A percentile compares a stretch with the other conserved stretches of the same genome.
phyloP scores from a whole-genome alignment of 2,329 filamentous ascomycete species.

The Penicillium sp. region DNA sequence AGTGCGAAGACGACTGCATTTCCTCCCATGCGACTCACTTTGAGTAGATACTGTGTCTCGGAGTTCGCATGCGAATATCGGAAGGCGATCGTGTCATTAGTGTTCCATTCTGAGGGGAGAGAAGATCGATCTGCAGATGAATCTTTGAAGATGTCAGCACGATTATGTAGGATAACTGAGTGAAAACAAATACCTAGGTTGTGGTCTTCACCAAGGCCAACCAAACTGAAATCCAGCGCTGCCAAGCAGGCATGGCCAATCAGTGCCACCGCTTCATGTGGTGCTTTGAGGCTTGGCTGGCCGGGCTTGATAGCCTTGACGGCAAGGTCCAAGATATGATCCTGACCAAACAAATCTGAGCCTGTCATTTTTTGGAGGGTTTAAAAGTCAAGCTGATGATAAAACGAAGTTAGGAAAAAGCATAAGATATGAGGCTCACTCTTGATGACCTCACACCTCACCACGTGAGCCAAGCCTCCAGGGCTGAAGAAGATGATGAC shows the following conservation, averaged over 20 bases:
- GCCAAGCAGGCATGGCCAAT: slow-evolving; percentile 82
- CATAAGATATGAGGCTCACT: background rate
- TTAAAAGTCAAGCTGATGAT: background rate
- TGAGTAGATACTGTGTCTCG: slow-evolving; percentile 79
- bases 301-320: slow-evolving; percentile 32
- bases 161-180: background rate
- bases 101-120: slow-evolving; percentile 80
- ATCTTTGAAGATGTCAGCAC: slow-evolving; percentile 21
- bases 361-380: slow-evolving; percentile 12
- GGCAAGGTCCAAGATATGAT: slow-evolving; percentile 36
- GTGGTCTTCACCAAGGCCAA: slow-evolving; percentile 83
- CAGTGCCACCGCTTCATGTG: slow-evolving; percentile 81
- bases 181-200: slow-evolving; percentile 57
- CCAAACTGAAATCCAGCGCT: slow-evolving; percentile 75
- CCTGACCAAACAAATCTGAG: slow-evolving; percentile 28
- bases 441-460: background rate
- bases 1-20: slow-evolving; percentile 84
- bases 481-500: too few species aligned
- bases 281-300: slow-evolving; percentile 37
- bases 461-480: background rate
- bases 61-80: slow-evolving; percentile 86
- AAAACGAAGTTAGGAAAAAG: background rate
- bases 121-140: slow-evolving; percentile 36
- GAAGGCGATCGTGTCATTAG: slow-evolving; percentile 72
- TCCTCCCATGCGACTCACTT: slow-evolving; percentile 76